Evolutionary conservation across 306 rosid species (phyloP), one percentile per base, ranked within the genome.

Genomic region (Morella rubra): DNA sequence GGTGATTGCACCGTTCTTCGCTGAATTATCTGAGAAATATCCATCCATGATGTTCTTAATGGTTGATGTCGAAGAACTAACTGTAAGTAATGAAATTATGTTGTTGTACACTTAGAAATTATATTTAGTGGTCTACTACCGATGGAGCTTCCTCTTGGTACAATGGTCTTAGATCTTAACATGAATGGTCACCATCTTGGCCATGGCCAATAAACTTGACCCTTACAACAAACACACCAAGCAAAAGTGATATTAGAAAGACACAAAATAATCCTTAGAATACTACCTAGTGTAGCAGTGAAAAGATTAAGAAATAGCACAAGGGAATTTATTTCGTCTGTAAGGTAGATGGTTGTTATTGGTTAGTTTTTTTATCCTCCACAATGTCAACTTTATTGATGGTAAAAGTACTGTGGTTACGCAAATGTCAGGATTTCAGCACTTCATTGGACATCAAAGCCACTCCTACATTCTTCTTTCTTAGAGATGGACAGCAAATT

Each of bases 401-500:
- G 7, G n/a, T 22, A n/a, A 12, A 14, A 5, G 24, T 42, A 13
- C 67, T 66, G 66, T 76, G 74, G 49, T 52, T 83, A 76, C 16
- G 71, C 37, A 61, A 69, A 47, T 80, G 73, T 67, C 82, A 96
- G 99, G 99, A 96, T 41, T 96, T 96, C 71, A 92, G 98, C 84
- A 81, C 93, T 75, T 82, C 97, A 13, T 96, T 96, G 99, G 99
- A 96, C 76, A 92, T 96, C 69, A 96, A 96, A 82, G 99, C 98
- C 74, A 96, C 99, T 64, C 99, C 99, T 1, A 96, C 99, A 16
- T 96, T 96, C 87, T 96, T 96, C 89, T 91, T 96, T 86, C 92
- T 96, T 13, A 85, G 80, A 85, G 90, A 91, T 65, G 98, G 98
- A 6, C 73, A 92, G 83, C 89, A 96, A 82, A 5, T 96, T 44